These are phyloP conservation scores for Chimonanthus salicifolius DNA, from an alignment of 164 flowering plant species.

Conservation along the genomic window DNA sequence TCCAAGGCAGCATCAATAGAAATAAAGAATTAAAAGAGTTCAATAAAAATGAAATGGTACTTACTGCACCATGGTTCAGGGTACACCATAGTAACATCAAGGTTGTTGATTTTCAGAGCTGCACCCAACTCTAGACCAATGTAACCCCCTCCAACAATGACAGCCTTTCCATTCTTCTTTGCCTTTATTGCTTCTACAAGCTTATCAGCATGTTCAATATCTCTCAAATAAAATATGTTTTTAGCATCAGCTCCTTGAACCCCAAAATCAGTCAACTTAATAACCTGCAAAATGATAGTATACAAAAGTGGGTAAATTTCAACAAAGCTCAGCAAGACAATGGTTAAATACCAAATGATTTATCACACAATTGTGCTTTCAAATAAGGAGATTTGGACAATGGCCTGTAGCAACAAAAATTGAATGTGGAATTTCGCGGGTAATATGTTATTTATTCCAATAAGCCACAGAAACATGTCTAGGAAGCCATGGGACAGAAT, in stretches of 20 bases:
- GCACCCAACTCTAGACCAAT: slow-evolving; percentile 98
- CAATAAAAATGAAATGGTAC: slow-evolving; percentile 22
- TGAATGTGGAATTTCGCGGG: not conserved
- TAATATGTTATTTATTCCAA: not conserved
- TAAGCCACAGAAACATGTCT: not conserved
- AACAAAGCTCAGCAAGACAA: not conserved
- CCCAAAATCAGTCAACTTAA: slow-evolving; percentile 80
- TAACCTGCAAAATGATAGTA: slow-evolving; percentile 43
- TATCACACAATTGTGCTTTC: not conserved
- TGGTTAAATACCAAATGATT: not conserved
- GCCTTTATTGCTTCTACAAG: slow-evolving; percentile 72
- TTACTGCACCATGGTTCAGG: slow-evolving; percentile 99
- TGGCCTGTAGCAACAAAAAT: not conserved
- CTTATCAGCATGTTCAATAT: slow-evolving; percentile 87
- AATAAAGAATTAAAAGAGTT: not conserved
- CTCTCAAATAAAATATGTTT: slow-evolving; percentile 90
- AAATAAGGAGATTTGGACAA: not conserved
- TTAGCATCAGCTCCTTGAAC: slow-evolving; percentile 92
- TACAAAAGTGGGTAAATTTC: not conserved
- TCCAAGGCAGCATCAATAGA: not conserved
- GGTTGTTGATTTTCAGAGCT: slow-evolving; percentile 62
- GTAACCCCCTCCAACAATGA: slow-evolving; percentile 96
- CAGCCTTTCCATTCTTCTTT: slow-evolving; percentile 80
- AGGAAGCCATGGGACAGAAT: not conserved
- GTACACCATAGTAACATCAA: slow-evolving; percentile 87